Evolutionary conservation across 768 basidiomycete species (phyloP).

Genomic region (Mycena metata): DNA sequence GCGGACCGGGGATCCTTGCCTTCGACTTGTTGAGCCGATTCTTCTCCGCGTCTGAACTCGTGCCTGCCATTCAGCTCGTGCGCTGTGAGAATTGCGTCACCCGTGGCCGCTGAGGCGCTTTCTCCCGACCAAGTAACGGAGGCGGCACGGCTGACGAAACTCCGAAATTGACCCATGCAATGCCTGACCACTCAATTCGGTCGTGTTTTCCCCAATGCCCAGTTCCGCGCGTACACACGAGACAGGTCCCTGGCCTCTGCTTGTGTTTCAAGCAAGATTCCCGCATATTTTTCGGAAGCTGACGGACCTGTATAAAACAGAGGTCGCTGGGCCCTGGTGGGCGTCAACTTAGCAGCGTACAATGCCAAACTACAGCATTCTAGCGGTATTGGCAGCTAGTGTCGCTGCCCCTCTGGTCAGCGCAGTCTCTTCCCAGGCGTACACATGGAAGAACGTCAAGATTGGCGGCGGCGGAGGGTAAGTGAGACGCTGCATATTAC

Average conservation of each 20-base stretch:
- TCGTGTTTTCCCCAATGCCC: conserved; percentile 8
- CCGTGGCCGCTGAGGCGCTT: conserved; percentile 1
- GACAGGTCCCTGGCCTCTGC: not conserved
- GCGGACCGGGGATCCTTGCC: too few relatives aligned
- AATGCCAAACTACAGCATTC: conserved; percentile 51
- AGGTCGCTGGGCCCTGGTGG: not conserved
- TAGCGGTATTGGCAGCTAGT: conserved; percentile 49
- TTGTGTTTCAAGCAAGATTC: conserved; percentile 5
- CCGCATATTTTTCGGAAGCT: conserved; percentile 33
- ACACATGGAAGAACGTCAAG: conserved; percentile 76
- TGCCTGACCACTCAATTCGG: conserved; percentile 13
- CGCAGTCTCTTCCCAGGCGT: conserved; percentile 55
- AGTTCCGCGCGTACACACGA: conserved; percentile 16
- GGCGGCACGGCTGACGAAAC: not conserved
- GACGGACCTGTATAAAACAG: conserved; percentile 32
- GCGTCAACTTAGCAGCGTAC: conserved; percentile 24
- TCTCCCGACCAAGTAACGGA: not conserved
- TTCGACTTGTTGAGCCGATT: too few relatives aligned
- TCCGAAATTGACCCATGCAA: conserved; percentile 26
- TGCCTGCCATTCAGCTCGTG: conserved; percentile 9
- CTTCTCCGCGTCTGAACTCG: conserved; percentile 33
- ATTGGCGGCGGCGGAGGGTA: conserved; percentile 50
- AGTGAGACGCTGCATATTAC: not conserved
- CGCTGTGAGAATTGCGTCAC: conserved; percentile 5
- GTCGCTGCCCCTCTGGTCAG: conserved; percentile 45